Percentiles rank a stretch among this genome's conserved stretches.
These are phyloP conservation scores for Populus tremula DNA, from an alignment of 345 rosid species.

Conservation along the genomic window DNA sequence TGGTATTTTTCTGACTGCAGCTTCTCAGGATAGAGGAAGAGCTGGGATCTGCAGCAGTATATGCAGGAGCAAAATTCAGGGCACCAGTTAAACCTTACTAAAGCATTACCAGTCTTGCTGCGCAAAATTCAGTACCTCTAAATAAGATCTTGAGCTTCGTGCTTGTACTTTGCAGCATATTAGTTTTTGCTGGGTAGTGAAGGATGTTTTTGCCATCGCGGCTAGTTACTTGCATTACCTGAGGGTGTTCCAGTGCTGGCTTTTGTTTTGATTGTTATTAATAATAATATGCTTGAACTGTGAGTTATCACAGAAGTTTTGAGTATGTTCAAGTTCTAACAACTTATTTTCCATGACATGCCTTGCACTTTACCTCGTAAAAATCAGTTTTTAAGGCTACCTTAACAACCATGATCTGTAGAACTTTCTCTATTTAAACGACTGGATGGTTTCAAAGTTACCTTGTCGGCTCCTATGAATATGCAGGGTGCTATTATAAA, in stretches of 20 bases:
- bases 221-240: neutral
- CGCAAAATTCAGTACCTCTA: neutral
- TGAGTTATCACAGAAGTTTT: neutral
- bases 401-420: too few species aligned
- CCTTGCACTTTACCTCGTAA: neutral
- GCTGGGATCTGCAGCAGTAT: slow-evolving; percentile 45
- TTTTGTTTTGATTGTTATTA: neutral
- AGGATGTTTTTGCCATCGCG: neutral
- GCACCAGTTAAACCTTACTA: slow-evolving; percentile 50
- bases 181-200: neutral
- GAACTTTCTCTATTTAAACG: too few species aligned
- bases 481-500: neutral
- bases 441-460: too few species aligned
- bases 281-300: neutral
- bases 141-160: neutral
- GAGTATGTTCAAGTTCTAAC: neutral
- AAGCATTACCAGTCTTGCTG: neutral
- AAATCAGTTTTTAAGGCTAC: too few species aligned
- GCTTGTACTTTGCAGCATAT: neutral
- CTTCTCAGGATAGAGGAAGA: slow-evolving; percentile 59
- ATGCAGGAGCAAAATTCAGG: slow-evolving; percentile 52
- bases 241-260: neutral
- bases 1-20: slow-evolving; percentile 19
- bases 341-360: neutral
- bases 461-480: too few species aligned